Evolutionary conservation across 1,139 yeast species (phyloP), one percentile per base, ranked within the genome.

Genomic region (Zygotorulaspora mrakii): DNA sequence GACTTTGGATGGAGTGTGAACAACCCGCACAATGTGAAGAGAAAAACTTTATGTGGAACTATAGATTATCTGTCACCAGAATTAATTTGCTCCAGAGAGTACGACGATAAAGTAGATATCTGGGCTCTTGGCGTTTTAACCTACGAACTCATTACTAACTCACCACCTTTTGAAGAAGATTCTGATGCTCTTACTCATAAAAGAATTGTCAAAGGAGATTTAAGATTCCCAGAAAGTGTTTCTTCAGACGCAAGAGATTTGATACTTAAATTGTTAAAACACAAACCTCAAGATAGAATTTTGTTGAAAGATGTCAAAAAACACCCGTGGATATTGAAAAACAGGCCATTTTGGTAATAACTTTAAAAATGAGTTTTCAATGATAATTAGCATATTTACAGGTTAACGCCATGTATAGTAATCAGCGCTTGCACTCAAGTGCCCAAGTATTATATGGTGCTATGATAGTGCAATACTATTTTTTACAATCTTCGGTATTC

Each of bases 1-100:
- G 98, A 91, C 64, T 91, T 91, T 63, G 98, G 98, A 9, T 91
- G 97, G 97, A 84, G 95, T 43, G 94, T 89, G 0, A 82, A 71
- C 48, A 74, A 77, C 2, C 77, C 80, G 1, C 60, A 68, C 2
- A 58, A 57, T 0, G 65, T 68, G 0, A 66, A 79, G 48, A 68
- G 97, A 52, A 72, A 79, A 13, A 91, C 98, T 0, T 76, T 91
- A 67, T 91, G 98, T 64, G 98, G 98, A 0, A 91, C 98, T 0
- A 69, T 91, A 28, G 98, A 91, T 62, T 91, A 91, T 56, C 65
- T 91, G 12, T 94, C 98, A 0, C 98, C 98, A 2, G 98, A 91
- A 65, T 83, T 91, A 86, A 86, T 91, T 10, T 94, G 83, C 51
- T 80, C 85, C 2, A 77, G 76, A 53, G 83, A 79, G 24, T 95